phyloP scores from a whole-genome alignment of 192 early-diverging fungal species.

The Gonapodya sp. region DNA sequence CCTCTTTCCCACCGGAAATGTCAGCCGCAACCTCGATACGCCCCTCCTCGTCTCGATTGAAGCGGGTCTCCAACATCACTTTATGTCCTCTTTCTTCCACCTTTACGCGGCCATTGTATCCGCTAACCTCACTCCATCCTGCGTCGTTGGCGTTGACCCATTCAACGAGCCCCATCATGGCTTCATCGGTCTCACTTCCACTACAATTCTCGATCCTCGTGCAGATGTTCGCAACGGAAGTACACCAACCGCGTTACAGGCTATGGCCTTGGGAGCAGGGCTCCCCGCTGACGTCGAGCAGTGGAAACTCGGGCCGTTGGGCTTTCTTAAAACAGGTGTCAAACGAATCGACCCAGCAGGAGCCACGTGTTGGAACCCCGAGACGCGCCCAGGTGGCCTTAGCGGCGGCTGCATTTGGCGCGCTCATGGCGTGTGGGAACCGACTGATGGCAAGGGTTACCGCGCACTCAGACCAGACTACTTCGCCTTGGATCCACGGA shows the following conservation, averaged over 20 bases:
- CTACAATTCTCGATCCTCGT: slow-evolving; percentile 18
- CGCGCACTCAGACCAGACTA: slow-evolving; percentile 34
- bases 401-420: slow-evolving; percentile 55
- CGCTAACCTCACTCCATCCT: slow-evolving; percentile 25
- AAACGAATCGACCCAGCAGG: slow-evolving; percentile 29
- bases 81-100: slow-evolving; percentile 30
- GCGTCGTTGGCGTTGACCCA: slow-evolving; percentile 44
- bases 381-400: not conserved
- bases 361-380: not conserved
- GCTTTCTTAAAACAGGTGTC: slow-evolving; percentile 27
- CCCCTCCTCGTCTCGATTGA: slow-evolving; percentile 23
- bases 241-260: slow-evolving; percentile 58
- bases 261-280: slow-evolving; percentile 66
- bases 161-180: slow-evolving; percentile 48
- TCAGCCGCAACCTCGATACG: not conserved
- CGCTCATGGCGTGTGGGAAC: slow-evolving; percentile 62
- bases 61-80: slow-evolving; percentile 46
- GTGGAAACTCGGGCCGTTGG: slow-evolving; percentile 50
- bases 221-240: slow-evolving; percentile 27
- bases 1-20: not conserved
- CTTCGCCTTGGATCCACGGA: slow-evolving; percentile 53
- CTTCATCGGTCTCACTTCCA: slow-evolving; percentile 29
- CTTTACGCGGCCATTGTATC: slow-evolving; percentile 31
- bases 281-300: slow-evolving; percentile 60
- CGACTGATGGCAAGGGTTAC: slow-evolving; percentile 27